Percentiles rank a stretch among this genome's conserved stretches.
Conservation (phyloP, 2,329 filamentous ascomycete species). For the Falciphora oryzae region DNA sequence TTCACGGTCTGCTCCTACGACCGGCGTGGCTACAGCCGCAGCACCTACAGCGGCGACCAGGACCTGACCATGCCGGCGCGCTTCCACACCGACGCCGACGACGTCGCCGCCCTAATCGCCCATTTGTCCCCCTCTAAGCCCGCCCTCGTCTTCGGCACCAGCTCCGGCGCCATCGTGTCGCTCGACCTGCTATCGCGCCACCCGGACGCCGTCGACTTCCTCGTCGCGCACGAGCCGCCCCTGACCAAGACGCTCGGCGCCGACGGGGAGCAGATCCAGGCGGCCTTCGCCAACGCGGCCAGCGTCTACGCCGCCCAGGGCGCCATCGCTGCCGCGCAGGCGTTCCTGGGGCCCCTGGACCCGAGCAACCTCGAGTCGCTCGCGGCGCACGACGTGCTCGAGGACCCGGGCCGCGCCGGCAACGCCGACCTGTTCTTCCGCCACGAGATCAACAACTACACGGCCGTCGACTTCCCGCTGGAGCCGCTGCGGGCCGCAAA, state of each 20-base stretch:
- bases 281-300: not conserved
- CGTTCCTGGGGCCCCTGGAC: not conserved
- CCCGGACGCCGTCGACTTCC: constrained; percentile 9
- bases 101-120: constrained; percentile 19
- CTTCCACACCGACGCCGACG: constrained; percentile 25
- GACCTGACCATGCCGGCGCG: constrained; percentile 21
- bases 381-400: not conserved
- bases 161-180: constrained; percentile 16
- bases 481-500: not conserved
- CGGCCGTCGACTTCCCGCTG: not conserved
- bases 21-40: constrained; percentile 22
- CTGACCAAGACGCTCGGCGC: constrained; percentile 7
- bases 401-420: not conserved
- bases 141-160: constrained; percentile 15
- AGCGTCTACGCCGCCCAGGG: not conserved
- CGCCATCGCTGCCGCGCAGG: not conserved
- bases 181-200: constrained; percentile 12
- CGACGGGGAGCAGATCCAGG: not conserved
- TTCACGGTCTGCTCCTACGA: constrained; percentile 25
- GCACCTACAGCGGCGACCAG: constrained; percentile 13
- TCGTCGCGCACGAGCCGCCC: constrained; percentile 13
- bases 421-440: constrained; percentile 5
- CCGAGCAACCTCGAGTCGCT: not conserved
- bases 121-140: constrained; percentile 11
- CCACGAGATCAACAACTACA: constrained; percentile 5